Evolutionary conservation across 2,329 filamentous ascomycete species (phyloP), one percentile per base, ranked within the genome.

Genomic region (Claviceps maximensis): DNA sequence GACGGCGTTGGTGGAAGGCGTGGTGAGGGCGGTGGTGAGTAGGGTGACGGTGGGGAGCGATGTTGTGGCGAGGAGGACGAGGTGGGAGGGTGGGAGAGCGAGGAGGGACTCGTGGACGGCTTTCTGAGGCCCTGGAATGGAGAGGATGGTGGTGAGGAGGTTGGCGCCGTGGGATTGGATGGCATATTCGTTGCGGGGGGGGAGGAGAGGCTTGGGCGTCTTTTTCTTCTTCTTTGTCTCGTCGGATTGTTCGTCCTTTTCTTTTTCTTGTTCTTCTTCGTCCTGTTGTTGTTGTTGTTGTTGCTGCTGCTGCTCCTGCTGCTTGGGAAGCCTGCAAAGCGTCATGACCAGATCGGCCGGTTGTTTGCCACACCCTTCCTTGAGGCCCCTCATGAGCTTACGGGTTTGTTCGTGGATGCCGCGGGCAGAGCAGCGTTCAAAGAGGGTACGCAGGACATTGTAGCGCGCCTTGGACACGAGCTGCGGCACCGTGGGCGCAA

Each of bases 391-490:
- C 49, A 74, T 73, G 21, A 80, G 63, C 51, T 66, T 64, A 52
- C 71, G 70, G 55, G 76, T 68, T 61, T 80, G 69, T 27, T 79
- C 71, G 33, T 74, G 76, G 19, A 77, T 71, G 56, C 81, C 76
- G 19, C 91, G 83, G 10, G 83, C 81, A 5, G 80, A 71, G 64
- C 88, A 95, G 56, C 91, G 80, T 66, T 96, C 89, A 56, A 97
- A 84, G 3, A 97, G 71, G 0, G 84, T 83, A 63, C 84, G 87
- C 60, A 96, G 79, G 12, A 95, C 84, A 53, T 86, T 83, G 56
- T 87, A 86, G 47, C 91, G 79, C 41, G 83, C 82, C 55, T 88
- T 82, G 51, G 86, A 76, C 9, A 96, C 78, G 9, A 97, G 74
- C 49, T 78, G 79, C 0, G 81, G 76, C 6, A 96, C 77, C 52